These are phyloP conservation scores for Globisporangium megalacanthum DNA, from an alignment of 352 stramenopile species.

Conservation along the genomic window DNA sequence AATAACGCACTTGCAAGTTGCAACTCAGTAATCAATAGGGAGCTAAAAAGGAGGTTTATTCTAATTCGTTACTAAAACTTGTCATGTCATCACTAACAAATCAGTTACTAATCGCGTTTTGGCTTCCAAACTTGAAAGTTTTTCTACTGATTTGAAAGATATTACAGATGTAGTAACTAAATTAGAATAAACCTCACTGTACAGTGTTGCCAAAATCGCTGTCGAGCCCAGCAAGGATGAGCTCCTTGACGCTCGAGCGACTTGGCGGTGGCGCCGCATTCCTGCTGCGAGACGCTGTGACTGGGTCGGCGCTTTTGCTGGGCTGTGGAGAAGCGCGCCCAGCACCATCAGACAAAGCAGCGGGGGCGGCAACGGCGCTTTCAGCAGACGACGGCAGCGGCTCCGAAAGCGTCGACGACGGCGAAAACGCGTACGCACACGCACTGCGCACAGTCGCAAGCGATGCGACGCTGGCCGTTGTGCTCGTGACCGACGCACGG, in stretches of 20 bases:
- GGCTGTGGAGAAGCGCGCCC: slow-evolving; percentile 48
- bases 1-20: too few species aligned
- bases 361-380: slow-evolving; percentile 7
- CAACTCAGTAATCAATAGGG: too few species aligned
- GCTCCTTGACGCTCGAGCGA: slow-evolving; percentile 45
- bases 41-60: too few species aligned
- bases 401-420: slow-evolving; percentile 17
- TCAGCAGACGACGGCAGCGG: slow-evolving; percentile 37
- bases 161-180: too few species aligned
- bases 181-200: too few species aligned
- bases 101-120: too few species aligned
- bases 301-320: slow-evolving; percentile 42
- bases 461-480: slow-evolving; percentile 33
- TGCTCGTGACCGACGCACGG: slow-evolving; percentile 67
- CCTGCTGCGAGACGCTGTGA: slow-evolving; percentile 56
- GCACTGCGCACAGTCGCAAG: slow-evolving; percentile 51
- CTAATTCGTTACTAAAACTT: too few species aligned
- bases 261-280: slow-evolving; percentile 64
- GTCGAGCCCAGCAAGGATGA: slow-evolving; percentile 26
- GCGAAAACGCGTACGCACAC: slow-evolving; percentile 33
- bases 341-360: slow-evolving; percentile 5
- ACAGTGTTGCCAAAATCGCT: too few species aligned
- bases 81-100: too few species aligned
- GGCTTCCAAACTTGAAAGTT: too few species aligned
- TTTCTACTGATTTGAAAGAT: too few species aligned